These are phyloP conservation scores for Verticillium zaregamsianum DNA, from an alignment of 2,329 filamentous ascomycete species.

Conservation along the genomic window DNA sequence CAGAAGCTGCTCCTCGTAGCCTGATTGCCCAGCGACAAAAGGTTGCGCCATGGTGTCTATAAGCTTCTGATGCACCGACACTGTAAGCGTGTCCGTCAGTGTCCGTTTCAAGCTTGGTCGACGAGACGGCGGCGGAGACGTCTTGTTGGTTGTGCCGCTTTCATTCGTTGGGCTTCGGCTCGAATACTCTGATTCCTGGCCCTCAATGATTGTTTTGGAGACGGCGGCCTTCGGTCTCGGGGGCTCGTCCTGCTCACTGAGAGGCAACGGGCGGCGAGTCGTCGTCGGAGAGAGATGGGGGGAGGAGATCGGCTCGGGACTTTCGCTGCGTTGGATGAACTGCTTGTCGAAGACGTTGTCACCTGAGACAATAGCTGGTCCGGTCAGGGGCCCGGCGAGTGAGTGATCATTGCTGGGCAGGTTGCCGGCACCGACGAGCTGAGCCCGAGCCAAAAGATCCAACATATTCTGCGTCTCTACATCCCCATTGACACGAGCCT, in stretches of 20 bases:
- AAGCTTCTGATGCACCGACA: slow-evolving; percentile 75
- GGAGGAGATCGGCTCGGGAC: slow-evolving; percentile 40
- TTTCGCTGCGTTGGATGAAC: slow-evolving; percentile 57
- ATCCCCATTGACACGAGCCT: slow-evolving; percentile 78
- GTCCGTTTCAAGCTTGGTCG: slow-evolving; percentile 76
- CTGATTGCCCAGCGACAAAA: slow-evolving; percentile 54
- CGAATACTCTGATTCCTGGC: slow-evolving; percentile 40
- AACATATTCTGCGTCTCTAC: slow-evolving; percentile 86
- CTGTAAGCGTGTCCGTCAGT: slow-evolving; percentile 74
- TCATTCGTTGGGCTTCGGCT: slow-evolving; percentile 54
- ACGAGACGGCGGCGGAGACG: slow-evolving; percentile 52
- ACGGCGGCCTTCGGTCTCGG: slow-evolving; percentile 7
- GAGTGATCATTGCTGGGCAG: slow-evolving; percentile 43
- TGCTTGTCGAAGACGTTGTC: slow-evolving; percentile 83
- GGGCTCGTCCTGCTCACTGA: slow-evolving; percentile 6
- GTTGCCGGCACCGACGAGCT: slow-evolving; percentile 68
- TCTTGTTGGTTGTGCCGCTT: slow-evolving; percentile 46
- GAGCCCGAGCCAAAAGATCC: slow-evolving; percentile 78
- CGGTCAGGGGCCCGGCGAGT: slow-evolving; percentile 63
- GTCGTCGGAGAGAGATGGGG: slow-evolving; percentile 28
- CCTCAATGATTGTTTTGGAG: slow-evolving; percentile 14
- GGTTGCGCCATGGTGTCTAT: slow-evolving; percentile 83
- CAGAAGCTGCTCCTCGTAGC: slow-evolving; percentile 27
- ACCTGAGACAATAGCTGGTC: slow-evolving; percentile 68
- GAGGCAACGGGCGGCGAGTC: slow-evolving; percentile 8